Conservation (phyloP, 2,329 filamentous ascomycete species). For the Huntiella decipiens region DNA sequence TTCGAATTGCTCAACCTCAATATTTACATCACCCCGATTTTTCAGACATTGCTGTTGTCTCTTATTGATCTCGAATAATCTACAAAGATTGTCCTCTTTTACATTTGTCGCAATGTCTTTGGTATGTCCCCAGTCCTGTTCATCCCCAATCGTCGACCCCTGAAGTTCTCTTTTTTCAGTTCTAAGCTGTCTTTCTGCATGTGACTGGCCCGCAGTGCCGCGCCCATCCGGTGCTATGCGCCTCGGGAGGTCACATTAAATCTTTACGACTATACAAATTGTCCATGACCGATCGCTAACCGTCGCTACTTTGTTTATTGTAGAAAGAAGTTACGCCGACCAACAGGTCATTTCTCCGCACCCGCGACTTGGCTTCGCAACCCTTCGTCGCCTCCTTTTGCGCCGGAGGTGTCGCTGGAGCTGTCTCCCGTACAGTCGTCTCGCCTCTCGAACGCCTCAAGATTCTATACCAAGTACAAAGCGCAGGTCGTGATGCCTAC, state of each 20-base stretch:
- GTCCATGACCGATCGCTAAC: too few relatives aligned
- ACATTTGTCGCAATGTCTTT: too few relatives aligned
- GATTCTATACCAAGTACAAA: constrained; percentile 95
- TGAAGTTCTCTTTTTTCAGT: too few relatives aligned
- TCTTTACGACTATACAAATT: not conserved
- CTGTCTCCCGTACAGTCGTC: constrained; percentile 93
- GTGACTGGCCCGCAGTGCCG: not conserved
- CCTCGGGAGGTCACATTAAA: not conserved
- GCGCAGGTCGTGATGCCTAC: constrained; percentile 76
- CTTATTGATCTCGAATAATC: too few relatives aligned
- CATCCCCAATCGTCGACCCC: too few relatives aligned
- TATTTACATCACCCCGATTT: too few relatives aligned
- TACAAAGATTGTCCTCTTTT: too few relatives aligned
- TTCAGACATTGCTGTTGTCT: too few relatives aligned
- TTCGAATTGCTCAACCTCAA: too few relatives aligned
- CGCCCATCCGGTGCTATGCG: not conserved
- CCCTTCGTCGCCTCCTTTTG: constrained; percentile 83
- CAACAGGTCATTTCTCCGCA: not conserved
- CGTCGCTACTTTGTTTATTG: not conserved
- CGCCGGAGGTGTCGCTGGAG: constrained; percentile 81
- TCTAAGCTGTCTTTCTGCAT: not conserved
- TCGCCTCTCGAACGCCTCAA: constrained; percentile 91
- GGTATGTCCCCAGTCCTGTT: too few relatives aligned
- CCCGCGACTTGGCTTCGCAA: constrained; percentile 41
- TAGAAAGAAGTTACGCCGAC: constrained; percentile 7